Evolutionary conservation across 2,329 filamentous ascomycete species (phyloP).

Genomic region (Mycosphaerella sp.): DNA sequence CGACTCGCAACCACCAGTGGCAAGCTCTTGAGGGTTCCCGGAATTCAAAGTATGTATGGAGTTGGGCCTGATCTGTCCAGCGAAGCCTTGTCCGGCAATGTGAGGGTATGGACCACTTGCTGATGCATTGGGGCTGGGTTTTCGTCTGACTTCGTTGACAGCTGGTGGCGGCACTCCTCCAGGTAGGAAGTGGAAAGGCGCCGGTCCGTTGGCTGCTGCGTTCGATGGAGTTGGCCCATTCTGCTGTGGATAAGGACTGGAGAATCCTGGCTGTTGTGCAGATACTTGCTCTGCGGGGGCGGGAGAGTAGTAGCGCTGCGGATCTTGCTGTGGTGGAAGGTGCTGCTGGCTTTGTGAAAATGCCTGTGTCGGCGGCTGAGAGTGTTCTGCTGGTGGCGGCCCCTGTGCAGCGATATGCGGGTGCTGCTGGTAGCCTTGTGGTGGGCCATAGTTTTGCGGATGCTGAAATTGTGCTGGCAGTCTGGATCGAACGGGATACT

Average conservation of each 20-base stretch:
- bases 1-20: constrained; percentile 43
- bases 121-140: constrained; percentile 27
- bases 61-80: constrained; percentile 35
- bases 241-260: constrained; percentile 24
- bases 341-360: constrained; percentile 27
- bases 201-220: constrained; percentile 19
- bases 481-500: constrained; percentile 27
- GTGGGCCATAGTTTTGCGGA: background rate
- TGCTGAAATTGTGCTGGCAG: constrained; percentile 22
- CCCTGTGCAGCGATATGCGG: constrained; percentile 25
- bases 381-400: constrained; percentile 31
- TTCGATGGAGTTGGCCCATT: constrained; percentile 18
- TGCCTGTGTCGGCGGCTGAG: constrained; percentile 27
- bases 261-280: constrained; percentile 27
- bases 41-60: constrained; percentile 36
- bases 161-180: constrained; percentile 27
- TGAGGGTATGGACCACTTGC: constrained; percentile 30
- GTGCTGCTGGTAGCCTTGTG: constrained; percentile 19
- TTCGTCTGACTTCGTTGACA: constrained; percentile 23
- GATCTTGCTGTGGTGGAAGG: constrained; percentile 28
- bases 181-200: constrained; percentile 36
- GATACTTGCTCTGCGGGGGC: constrained; percentile 26
- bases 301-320: constrained; percentile 36
- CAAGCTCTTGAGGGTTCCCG: constrained; percentile 43
- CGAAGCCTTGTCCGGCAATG: constrained; percentile 32